Conservation (phyloP, 768 basidiomycete genomes). For the Xerocomellus amylosporus region DNA sequence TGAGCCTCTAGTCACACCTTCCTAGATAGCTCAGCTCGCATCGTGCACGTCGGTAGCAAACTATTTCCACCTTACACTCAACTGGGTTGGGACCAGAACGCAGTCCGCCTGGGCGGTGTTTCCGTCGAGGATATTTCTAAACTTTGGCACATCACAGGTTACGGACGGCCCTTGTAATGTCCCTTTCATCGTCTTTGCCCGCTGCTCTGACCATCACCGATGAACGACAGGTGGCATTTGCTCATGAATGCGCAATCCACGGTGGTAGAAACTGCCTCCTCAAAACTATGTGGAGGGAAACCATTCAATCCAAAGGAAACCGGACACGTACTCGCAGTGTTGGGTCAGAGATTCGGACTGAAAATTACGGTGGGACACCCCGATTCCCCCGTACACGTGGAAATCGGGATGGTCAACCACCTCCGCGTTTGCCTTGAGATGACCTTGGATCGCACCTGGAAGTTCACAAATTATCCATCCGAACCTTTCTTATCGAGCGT, state of each 20-base stretch:
- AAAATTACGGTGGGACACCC: background rate
- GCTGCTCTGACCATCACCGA: background rate
- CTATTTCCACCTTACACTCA: background rate
- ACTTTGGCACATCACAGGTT: background rate
- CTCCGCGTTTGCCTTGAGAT: conserved; percentile 6
- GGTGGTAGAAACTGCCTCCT: background rate
- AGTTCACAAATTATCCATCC: conserved; percentile 7
- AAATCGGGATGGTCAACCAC: conserved; percentile 5
- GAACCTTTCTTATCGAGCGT: conserved; percentile 8
- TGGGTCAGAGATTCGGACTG: background rate
- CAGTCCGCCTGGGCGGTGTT: background rate
- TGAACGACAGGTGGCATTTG: background rate
- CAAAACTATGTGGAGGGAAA: background rate
- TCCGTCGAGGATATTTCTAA: background rate
- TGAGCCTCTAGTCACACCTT: too few species aligned
- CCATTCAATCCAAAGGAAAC: background rate
- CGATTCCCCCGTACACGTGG: background rate
- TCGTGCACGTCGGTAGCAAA: background rate
- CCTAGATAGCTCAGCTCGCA: too few species aligned
- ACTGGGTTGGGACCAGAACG: conserved; percentile 1
- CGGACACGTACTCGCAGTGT: background rate
- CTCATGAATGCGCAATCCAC: background rate
- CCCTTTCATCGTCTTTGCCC: background rate
- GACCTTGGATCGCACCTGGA: conserved; percentile 4
- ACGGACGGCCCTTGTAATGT: conserved; percentile 1